phyloP scores from a whole-genome alignment of 495 filamentous ascomycete genomes.

The Neurospora sp. region DNA sequence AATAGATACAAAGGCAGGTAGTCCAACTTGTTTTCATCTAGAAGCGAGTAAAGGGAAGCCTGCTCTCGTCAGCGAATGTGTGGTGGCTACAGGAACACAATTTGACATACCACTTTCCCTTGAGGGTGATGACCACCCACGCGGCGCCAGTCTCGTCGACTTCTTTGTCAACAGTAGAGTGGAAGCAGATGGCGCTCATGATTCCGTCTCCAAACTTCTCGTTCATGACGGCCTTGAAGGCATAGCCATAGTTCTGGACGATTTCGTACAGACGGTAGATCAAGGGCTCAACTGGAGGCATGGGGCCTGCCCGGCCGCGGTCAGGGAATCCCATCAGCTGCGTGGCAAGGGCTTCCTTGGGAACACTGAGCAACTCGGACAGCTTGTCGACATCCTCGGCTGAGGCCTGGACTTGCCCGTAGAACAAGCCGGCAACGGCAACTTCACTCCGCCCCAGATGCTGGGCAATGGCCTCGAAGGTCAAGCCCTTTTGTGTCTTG shows the following conservation, averaged over 20 bases:
- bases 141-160: conserved; percentile 60
- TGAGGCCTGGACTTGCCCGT: conserved; percentile 78
- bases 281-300: conserved; percentile 89
- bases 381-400: conserved; percentile 69
- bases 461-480: conserved; percentile 71
- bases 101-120: conserved; percentile 80
- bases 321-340: conserved; percentile 70
- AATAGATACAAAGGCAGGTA: not conserved
- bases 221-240: conserved; percentile 92
- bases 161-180: conserved; percentile 93
- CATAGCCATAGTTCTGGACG: conserved; percentile 96
- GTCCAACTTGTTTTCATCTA: conserved; percentile 15
- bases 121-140: conserved; percentile 81
- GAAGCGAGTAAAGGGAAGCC: conserved; percentile 57
- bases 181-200: conserved; percentile 94
- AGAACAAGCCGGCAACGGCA: conserved; percentile 85
- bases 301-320: conserved; percentile 71
- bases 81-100: conserved; percentile 1
- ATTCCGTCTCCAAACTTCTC: conserved; percentile 99
- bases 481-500: conserved; percentile 64
- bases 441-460: conserved; percentile 80
- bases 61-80: conserved; percentile 18
- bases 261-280: conserved; percentile 95
- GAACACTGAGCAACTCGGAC: conserved; percentile 53
- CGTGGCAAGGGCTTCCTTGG: conserved; percentile 42